Conservation (phyloP, 1,284 basidiomycete genomes). For the Microbotryum lychnidis-dioicae region DNA sequence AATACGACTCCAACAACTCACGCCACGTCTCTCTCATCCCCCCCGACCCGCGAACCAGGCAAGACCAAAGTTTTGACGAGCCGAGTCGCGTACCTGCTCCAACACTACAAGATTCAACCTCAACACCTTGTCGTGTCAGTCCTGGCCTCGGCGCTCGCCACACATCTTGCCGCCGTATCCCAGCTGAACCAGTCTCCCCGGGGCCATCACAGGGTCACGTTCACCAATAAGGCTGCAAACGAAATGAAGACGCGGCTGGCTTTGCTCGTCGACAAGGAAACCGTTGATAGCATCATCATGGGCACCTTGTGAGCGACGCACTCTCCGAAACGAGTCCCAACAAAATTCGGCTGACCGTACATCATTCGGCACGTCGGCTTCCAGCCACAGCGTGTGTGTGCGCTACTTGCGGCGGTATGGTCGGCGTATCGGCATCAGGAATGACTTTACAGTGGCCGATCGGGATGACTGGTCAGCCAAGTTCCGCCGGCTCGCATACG, state of each 20-base stretch:
- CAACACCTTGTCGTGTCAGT: slow-evolving; percentile 27
- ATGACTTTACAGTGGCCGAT: slow-evolving; percentile 77
- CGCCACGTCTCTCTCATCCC: no score
- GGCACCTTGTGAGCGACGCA: slow-evolving; percentile 39
- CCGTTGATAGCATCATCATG: slow-evolving; percentile 52
- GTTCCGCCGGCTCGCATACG: not conserved
- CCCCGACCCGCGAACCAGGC: slow-evolving; percentile 20
- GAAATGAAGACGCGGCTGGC: slow-evolving; percentile 73
- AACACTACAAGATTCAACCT: slow-evolving; percentile 35
- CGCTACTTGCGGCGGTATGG: slow-evolving; percentile 58
- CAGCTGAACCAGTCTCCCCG: not conserved
- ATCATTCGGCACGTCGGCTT: no score
- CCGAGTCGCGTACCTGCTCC: slow-evolving; percentile 66
- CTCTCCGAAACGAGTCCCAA: not conserved
- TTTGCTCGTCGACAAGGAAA: slow-evolving; percentile 59
- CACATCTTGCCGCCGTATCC: no score
- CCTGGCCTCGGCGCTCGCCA: not conserved
- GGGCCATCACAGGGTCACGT: slow-evolving; percentile 36
- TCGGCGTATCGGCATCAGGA: slow-evolving; percentile 52
- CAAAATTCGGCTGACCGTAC: no score
- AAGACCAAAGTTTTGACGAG: slow-evolving; percentile 63
- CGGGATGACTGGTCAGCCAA: slow-evolving; percentile 63
- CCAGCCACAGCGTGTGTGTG: slow-evolving; percentile 15
- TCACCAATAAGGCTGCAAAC: slow-evolving; percentile 56
- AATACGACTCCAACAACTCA: no score